Base-by-base conservation (phyloP, 257 asterid genomes). In the Jasminum sambac region DNA sequence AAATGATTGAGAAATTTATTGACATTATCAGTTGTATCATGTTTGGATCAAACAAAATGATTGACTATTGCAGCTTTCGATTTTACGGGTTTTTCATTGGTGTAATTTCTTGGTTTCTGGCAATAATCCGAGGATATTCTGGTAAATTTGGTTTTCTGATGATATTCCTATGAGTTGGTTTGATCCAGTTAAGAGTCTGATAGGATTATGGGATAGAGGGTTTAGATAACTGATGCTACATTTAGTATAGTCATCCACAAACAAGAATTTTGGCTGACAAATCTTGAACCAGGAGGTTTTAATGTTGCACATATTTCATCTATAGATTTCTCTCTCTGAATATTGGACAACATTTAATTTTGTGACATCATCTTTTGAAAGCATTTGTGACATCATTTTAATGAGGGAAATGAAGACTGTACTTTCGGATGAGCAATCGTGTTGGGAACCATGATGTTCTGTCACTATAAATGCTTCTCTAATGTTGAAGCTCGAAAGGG, bases 41-140 rank as follows among this genome's bases (percentile, higher is more conserved):
- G 69, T 6, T 41, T 30, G 43, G 61, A 52, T 80, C 79, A 68
- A 63, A 60, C 50, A 26, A 26, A 38, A 26, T 44, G 17, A 46
- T 67, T 76, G 64, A 30, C 36, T 30, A 34, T 70, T 13, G 63
- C 36, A 41, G 50, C 34, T 30, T 61, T 62, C 23, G 37, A 48
- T 38, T 42, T 41, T 62, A 39, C 57, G 71, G 71, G 7, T 52
- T 42, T 41, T 52, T 34, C 5, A 30, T 26, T 39, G 37, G 19
- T 39, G 30, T 23, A 10, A 9, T 24, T 64, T 60, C 42, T 26
- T 42, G 57, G 40, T 39, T 36, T 58, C 69, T 26, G 43, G 7
- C 26, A 5, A 12, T 77, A 26, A 12, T 57, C 44, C 70, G 39
- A 30, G 36, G 69, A 41, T 46, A 66, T 65, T 44, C 14, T 67